Base-by-base conservation (phyloP, 768 basidiomycete species). In the Rhizopogon vulgaris region DNA sequence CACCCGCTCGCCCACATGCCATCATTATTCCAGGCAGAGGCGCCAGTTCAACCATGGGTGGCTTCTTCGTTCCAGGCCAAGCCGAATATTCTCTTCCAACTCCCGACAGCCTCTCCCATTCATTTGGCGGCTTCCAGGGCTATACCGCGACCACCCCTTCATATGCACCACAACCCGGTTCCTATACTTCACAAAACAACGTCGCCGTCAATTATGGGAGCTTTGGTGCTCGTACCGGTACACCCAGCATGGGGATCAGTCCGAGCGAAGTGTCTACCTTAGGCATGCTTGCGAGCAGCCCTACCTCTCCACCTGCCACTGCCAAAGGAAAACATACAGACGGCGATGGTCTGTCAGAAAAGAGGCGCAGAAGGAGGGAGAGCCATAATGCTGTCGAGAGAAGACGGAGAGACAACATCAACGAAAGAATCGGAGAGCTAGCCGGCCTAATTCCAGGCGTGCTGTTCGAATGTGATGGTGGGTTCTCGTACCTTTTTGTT, bases 351-450 rank as follows among this genome's bases (percentile, higher is more conserved):
- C 78, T 82, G 57, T 77, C 80, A 56, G 93, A 95, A 70, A 94
- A 94, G 66, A 72, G 92, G 2, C 71, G 90, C 2, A 72, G 90
- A 34, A 71, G 93, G 45, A 70, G 93, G 53, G 93, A 94, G 69
- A 85, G 83, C 7, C 93, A 96, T 64, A 96, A 96, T 59, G 91
- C 91, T 2, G 93, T 96, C 57, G 93, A 96, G 72, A 74, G 93
- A 15, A 70, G 93, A 25, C 63, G 93, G 54, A 68, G 93, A 43
- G 93, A 96, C 63, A 94, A 94, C 66, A 96, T 96, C 67, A 96
- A 96, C 69, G 93, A 96, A 71, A 90, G 92, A 69, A 96, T 96
- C 59, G 79, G 80, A 37, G 93, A 96, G 66, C 79, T 96, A 1
- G 87, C 93, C 17, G 86, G 86, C 18, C 75, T 96, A 41, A 87